These are phyloP conservation scores for Xylaria telfairii DNA, from an alignment of 495 filamentous ascomycete genomes.

Conservation along the genomic window DNA sequence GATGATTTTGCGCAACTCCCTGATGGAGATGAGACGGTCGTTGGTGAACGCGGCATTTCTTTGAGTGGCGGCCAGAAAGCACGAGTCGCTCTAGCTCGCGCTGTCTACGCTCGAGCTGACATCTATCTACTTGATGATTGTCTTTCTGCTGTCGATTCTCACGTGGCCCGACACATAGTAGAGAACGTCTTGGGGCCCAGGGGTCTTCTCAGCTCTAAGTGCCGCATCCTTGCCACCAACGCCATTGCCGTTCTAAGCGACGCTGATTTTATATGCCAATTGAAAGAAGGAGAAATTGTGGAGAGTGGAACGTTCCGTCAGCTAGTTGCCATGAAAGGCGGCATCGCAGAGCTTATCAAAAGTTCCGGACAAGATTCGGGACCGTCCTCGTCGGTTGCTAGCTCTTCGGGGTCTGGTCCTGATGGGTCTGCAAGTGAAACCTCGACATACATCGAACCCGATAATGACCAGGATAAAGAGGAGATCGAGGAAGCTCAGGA, in stretches of 20 bases:
- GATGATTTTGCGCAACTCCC: constrained; percentile 94
- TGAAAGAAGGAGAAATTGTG: constrained; percentile 81
- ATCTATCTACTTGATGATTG: constrained; percentile 95
- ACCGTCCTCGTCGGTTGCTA: constrained; percentile 39
- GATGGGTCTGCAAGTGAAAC: constrained; percentile 62
- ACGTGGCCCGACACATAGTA: constrained; percentile 94
- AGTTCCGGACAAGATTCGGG: constrained; percentile 64
- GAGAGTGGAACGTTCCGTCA: constrained; percentile 91
- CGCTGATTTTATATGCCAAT: constrained; percentile 77
- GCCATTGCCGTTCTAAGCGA: constrained; percentile 91
- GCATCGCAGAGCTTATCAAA: constrained; percentile 84
- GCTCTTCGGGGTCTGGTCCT: constrained; percentile 36
- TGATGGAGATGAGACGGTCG: constrained; percentile 95
- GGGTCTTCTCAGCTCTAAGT: constrained; percentile 85
- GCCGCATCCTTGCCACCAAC: constrained; percentile 93
- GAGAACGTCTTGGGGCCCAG: constrained; percentile 87
- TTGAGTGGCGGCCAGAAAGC: constrained; percentile 97
- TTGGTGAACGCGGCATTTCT: constrained; percentile 96
- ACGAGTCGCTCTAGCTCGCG: constrained; percentile 89
- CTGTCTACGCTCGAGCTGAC: constrained; percentile 97
- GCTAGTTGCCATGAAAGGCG: constrained; percentile 90
- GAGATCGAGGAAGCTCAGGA: constrained; percentile 78
- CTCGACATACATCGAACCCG: constrained; percentile 60
- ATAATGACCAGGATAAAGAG: constrained; percentile 54
- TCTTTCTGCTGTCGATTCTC: constrained; percentile 95